Evolutionary conservation across 495 filamentous ascomycete genomes (phyloP).

Genomic region (Margaritispora aquatica): DNA sequence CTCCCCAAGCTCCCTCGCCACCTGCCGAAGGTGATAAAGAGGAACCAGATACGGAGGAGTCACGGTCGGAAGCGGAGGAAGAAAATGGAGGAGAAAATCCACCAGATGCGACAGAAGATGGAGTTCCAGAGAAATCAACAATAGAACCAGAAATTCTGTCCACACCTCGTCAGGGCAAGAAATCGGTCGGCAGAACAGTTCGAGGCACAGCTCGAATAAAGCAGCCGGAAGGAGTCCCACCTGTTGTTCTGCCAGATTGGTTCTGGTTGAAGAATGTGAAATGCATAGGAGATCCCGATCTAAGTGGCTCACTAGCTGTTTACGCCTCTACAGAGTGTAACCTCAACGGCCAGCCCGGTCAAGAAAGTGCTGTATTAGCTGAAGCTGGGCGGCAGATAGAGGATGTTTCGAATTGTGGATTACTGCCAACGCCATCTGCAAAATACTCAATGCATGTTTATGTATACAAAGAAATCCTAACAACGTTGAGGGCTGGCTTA

Average conservation of each 20-base stretch:
- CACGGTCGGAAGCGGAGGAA: not conserved
- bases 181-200: slow-evolving; percentile 31
- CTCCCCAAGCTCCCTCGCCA: slow-evolving; percentile 26
- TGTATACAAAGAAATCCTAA: slow-evolving; percentile 21
- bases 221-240: slow-evolving; percentile 35
- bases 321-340: slow-evolving; percentile 4
- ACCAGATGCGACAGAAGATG: slow-evolving; percentile 19
- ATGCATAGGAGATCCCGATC: slow-evolving; percentile 3
- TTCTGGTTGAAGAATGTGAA: slow-evolving; percentile 34
- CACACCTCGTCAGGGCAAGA: slow-evolving; percentile 10
- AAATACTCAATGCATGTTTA: slow-evolving; percentile 20
- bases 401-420: slow-evolving; percentile 2
- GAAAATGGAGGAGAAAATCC: slow-evolving; percentile 7
- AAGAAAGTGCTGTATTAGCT: not conserved
- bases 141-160: not conserved
- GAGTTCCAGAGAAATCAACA: not conserved
- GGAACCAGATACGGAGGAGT: not conserved
- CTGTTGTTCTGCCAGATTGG: slow-evolving; percentile 35
- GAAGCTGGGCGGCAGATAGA: not conserved
- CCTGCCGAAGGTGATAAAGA: slow-evolving; percentile 20
- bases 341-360: not conserved
- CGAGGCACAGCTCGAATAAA: slow-evolving; percentile 30
- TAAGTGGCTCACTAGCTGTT: slow-evolving; percentile 6
- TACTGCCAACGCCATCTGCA: not conserved
- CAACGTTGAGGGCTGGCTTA: slow-evolving; percentile 14